Evolutionary conservation across 305 asterid genomes (phyloP).

Genomic region (Fraxinus dipetala): DNA sequence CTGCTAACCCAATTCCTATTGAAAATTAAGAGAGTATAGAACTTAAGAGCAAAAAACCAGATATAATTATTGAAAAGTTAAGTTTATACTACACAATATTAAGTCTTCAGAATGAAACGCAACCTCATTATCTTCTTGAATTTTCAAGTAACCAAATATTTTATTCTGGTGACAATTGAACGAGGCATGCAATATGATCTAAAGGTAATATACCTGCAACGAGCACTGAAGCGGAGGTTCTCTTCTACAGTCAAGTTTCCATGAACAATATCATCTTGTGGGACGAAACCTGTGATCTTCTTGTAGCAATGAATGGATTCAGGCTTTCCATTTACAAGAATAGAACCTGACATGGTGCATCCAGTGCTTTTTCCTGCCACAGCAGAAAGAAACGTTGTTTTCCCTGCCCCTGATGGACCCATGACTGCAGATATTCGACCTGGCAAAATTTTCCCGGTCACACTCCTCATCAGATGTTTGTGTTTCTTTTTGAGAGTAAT

Average conservation of each 20-base stretch:
- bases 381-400: conserved; percentile 95
- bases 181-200: neutral
- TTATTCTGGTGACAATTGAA: conserved; percentile 19
- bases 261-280: conserved; percentile 98
- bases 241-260: conserved; percentile 97
- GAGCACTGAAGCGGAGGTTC: conserved; percentile 92
- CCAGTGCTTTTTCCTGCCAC: conserved; percentile 81
- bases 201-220: conserved; percentile 71
- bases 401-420: conserved; percentile 99
- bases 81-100: neutral
- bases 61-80: neutral
- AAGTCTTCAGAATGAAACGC: neutral
- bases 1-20: neutral
- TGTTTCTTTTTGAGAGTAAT: conserved; percentile 73
- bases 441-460: conserved; percentile 76
- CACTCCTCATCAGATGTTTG: conserved; percentile 88
- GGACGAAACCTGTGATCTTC: conserved; percentile 88
- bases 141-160: neutral
- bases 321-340: conserved; percentile 82
- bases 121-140: neutral
- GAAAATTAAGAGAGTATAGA: neutral
- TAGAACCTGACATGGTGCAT: conserved; percentile 66
- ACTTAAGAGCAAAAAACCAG: neutral
- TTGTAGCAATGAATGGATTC: conserved; percentile 83
- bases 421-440: conserved; percentile 95